Base-by-base conservation (phyloP, 352 stramenopile species). In the Globisporangium lucens region DNA sequence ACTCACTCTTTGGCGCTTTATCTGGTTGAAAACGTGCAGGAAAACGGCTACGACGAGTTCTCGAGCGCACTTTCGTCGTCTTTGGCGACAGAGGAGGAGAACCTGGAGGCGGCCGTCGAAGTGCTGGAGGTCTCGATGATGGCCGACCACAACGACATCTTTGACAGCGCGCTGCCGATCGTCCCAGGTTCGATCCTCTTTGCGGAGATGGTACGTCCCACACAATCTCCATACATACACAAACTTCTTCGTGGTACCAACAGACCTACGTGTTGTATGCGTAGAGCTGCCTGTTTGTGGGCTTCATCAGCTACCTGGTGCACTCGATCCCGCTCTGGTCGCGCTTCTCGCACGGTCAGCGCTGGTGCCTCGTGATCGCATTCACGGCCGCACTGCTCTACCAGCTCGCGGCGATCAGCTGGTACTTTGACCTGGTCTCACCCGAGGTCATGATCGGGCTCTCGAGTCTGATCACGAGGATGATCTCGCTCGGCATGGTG, bases 401-500 rank as follows among this genome's bases (percentile, higher is more conserved):
- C 61, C 82, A 90, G 43, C 67, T 83, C 35, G 77, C 78, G 6
- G 73, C 69, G 6, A 3, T 85, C 3, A 73, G 68, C 33, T 90
- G 79, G 79, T 79, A 78, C 49, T 56, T 79, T 10, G 71, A 69
- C 7, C 41, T 63, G 4, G 62, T 90, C 47, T 82, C 80, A 2
- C 61, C 73, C 0, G 80, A 88, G 56, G 58, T 80, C 29, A 84
- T 87, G 67, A 56, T 90, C n/a, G 77, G 77, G 0, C 68, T 89
- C 20, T 90, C 82, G 3, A 89, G 82, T 33, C 75, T 89, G 60
- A 88, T 90, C 67, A 89, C 80, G 30, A 63, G 80, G n/a, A 84
- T 84, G 65, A 87, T 87, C 65, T 89, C 82, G 47, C 71, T 90
- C 36, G 82, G 82, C n/a, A 90, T 90, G 79, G 75, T 90, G 61